Conservation (phyloP, 2,329 filamentous ascomycete genomes). For the Exophiala sp. region DNA sequence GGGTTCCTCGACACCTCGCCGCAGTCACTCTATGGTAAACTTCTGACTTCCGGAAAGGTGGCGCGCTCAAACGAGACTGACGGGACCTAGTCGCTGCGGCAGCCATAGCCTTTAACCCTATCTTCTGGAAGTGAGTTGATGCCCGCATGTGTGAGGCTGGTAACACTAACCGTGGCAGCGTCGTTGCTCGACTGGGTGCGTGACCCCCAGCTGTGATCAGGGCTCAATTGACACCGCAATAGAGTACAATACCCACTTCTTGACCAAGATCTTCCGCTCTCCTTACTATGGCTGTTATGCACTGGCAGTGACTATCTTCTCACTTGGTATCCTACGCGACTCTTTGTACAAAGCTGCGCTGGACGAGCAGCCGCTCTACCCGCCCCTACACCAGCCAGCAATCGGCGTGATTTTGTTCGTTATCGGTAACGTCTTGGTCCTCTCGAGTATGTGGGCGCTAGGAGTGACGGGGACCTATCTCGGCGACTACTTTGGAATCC, state of each 20-base stretch:
- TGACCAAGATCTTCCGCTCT: constrained; percentile 82
- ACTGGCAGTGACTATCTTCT: constrained; percentile 84
- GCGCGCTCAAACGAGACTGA: neutral
- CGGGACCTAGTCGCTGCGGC: constrained; percentile 63
- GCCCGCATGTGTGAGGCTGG: constrained; percentile 5
- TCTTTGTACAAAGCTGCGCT: constrained; percentile 80
- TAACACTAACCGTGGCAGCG: constrained; percentile 46
- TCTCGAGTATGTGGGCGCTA: constrained; percentile 84
- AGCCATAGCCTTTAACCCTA: constrained; percentile 88
- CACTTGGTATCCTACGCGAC: constrained; percentile 82
- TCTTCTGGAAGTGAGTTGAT: constrained; percentile 93
- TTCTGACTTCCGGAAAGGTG: constrained; percentile 5
- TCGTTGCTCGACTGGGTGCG: constrained; percentile 72
- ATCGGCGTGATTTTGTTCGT: constrained; percentile 66
- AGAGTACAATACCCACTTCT: constrained; percentile 83
- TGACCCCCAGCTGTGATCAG: neutral
- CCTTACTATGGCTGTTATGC: constrained; percentile 78
- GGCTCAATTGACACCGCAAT: constrained; percentile 9
- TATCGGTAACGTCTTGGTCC: constrained; percentile 73
- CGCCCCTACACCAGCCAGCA: constrained; percentile 59
- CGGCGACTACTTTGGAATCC: constrained; percentile 96
- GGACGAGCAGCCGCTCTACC: constrained; percentile 66
- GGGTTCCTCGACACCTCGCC: constrained; percentile 24
- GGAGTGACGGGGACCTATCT: constrained; percentile 94
- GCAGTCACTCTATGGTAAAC: constrained; percentile 24